Conservation (phyloP, 495 filamentous ascomycete genomes). For the Chaetomidium leptoderma region DNA sequence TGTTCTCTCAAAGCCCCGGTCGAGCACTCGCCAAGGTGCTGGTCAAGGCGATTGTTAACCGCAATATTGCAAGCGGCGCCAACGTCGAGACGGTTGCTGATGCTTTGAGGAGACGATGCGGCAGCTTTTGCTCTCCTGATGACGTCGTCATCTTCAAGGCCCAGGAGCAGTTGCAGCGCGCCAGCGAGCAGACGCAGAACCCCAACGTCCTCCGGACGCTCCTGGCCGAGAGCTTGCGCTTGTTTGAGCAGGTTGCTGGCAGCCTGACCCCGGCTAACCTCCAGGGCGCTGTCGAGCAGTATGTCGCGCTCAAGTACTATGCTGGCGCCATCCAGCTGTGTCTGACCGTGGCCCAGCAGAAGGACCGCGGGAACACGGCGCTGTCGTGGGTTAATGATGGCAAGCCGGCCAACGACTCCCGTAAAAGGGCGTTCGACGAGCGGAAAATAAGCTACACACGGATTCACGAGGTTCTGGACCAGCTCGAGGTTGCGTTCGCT, state of each 20-base stretch:
- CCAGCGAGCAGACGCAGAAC: conserved; percentile 69
- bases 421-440: conserved; percentile 59
- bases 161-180: conserved; percentile 86
- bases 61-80: conserved; percentile 89
- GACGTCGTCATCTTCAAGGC: conserved; percentile 98
- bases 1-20: conserved; percentile 74
- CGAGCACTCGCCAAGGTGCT: conserved; percentile 92
- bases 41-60: conserved; percentile 96
- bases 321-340: conserved; percentile 91
- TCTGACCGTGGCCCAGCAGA: conserved; percentile 71
- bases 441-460: conserved; percentile 79
- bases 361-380: conserved; percentile 79
- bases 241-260: conserved; percentile 83
- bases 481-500: conserved; percentile 65
- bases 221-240: conserved; percentile 78
- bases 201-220: conserved; percentile 73
- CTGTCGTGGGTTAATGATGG: conserved; percentile 60
- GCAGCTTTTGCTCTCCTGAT: conserved; percentile 92
- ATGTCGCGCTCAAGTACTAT: conserved; percentile 76
- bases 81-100: conserved; percentile 97
- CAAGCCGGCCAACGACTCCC: conserved; percentile 59
- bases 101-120: conserved; percentile 81
- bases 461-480: conserved; percentile 68
- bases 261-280: conserved; percentile 78
- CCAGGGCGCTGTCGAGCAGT: conserved; percentile 69